A percentile compares a stretch with the other conserved stretches of the same genome.
Conservation (phyloP, 2,329 filamentous ascomycete genomes). For the Aspergillus hortae region DNA sequence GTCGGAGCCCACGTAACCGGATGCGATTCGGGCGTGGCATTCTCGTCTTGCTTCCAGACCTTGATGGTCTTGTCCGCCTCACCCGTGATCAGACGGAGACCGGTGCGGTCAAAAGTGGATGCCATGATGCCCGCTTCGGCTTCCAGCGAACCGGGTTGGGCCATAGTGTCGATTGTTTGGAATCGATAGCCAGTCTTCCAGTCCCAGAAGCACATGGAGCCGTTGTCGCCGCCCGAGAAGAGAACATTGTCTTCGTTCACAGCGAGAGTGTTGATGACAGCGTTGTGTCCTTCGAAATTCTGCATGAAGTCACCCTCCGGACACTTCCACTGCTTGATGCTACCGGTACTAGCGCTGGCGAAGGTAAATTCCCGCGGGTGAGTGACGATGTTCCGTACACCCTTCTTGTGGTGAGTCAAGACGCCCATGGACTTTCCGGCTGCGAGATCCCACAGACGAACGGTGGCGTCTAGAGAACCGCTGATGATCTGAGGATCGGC, state of each 20-base stretch:
- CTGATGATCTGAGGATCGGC: constrained; percentile 95
- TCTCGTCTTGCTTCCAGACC: constrained; percentile 92
- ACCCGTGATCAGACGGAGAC: constrained; percentile 83
- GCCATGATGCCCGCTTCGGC: constrained; percentile 95
- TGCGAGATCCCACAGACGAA: constrained; percentile 91
- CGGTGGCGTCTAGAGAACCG: constrained; percentile 85
- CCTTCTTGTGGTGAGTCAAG: constrained; percentile 97
- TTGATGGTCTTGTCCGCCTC: constrained; percentile 99
- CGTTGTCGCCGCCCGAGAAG: constrained; percentile 93
- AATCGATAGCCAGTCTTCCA: constrained; percentile 96
- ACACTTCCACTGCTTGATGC: constrained; percentile 99
- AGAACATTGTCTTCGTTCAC: constrained; percentile 94
- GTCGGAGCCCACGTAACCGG: constrained; percentile 90
- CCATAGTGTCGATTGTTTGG: constrained; percentile 83
- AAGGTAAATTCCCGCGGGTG: constrained; percentile 97
- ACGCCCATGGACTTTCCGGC: constrained; percentile 96
- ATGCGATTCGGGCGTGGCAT: constrained; percentile 85
- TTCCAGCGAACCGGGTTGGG: constrained; percentile 89
- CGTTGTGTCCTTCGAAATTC: constrained; percentile 94
- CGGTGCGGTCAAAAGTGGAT: constrained; percentile 86
- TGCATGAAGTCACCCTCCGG: constrained; percentile 98
- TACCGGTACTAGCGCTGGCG: constrained; percentile 82
- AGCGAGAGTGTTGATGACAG: constrained; percentile 89
- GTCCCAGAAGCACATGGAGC: constrained; percentile 96
- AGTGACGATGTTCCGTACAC: constrained; percentile 75